A percentile compares a stretch with the other conserved stretches of the same genome.
phyloP scores from a whole-genome alignment of 2,329 filamentous ascomycete species.

The Fusarium verticillioides region DNA sequence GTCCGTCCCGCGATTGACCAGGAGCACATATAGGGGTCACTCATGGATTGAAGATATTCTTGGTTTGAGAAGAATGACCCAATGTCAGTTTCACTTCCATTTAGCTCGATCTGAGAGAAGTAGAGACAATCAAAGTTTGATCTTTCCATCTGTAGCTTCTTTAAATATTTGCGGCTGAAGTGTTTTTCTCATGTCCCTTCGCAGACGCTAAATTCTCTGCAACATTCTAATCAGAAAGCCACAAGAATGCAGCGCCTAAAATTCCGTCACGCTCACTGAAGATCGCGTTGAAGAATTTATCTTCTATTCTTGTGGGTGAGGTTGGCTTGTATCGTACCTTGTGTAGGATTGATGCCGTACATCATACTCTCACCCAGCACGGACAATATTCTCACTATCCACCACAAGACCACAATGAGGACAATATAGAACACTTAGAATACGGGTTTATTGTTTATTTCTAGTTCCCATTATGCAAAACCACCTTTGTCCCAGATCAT shows the following conservation, averaged over 20 bases:
- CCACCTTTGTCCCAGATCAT: background rate
- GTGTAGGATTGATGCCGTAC: background rate
- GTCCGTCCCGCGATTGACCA: background rate
- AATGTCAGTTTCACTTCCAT: background rate
- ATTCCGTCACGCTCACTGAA: background rate
- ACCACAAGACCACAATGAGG: background rate
- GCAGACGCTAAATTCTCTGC: background rate
- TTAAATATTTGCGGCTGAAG: background rate
- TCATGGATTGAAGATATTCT: background rate
- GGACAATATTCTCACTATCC: background rate
- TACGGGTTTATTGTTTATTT: background rate
- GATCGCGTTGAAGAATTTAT: background rate
- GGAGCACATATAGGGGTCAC: background rate
- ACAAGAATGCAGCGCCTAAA: background rate
- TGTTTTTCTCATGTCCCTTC: background rate
- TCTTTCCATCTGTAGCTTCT: background rate
- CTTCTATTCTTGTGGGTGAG: background rate
- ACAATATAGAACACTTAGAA: background rate
- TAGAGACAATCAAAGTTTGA: background rate
- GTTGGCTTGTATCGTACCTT: background rate
- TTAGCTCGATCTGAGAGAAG: background rate
- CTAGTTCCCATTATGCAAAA: background rate
- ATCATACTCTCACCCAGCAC: background rate
- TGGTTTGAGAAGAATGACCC: background rate
- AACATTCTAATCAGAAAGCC: background rate